phyloP scores from a whole-genome alignment of 208 protist genomes.

The Crithidia bombi region DNA sequence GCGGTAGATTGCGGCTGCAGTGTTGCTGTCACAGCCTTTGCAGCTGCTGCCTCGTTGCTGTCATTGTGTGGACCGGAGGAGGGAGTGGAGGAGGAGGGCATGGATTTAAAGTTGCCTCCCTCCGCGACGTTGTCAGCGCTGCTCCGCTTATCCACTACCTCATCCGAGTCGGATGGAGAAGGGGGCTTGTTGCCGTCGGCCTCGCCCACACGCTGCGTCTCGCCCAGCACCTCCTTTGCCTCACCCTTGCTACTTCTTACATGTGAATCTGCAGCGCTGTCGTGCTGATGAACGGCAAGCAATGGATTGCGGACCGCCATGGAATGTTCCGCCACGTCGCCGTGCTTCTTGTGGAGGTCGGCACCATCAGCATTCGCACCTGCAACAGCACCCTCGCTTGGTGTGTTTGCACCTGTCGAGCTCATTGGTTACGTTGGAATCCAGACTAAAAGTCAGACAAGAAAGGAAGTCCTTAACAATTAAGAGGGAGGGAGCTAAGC shows the following conservation, averaged over 20 bases:
- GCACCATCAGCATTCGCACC: no score
- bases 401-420: neutral
- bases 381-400: neutral
- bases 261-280: neutral
- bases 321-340: neutral
- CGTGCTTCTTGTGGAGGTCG: neutral
- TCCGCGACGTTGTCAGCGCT: neutral
- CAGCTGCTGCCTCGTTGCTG: neutral
- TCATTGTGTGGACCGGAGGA: neutral
- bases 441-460: no score
- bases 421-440: no score
- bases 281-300: neutral
- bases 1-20: neutral
- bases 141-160: constrained; percentile 17
- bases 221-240: constrained; percentile 1
- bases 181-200: constrained; percentile 14
- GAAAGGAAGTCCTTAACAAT: no score
- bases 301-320: constrained; percentile 5
- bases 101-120: neutral
- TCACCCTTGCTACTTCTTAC: neutral
- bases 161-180: constrained; percentile 4
- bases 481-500: no score
- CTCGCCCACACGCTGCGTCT: neutral
- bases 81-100: neutral
- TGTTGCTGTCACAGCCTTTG: neutral